Evolutionary conservation across 495 filamentous ascomycete species (phyloP).

Genomic region (Penicillium tannophilum): DNA sequence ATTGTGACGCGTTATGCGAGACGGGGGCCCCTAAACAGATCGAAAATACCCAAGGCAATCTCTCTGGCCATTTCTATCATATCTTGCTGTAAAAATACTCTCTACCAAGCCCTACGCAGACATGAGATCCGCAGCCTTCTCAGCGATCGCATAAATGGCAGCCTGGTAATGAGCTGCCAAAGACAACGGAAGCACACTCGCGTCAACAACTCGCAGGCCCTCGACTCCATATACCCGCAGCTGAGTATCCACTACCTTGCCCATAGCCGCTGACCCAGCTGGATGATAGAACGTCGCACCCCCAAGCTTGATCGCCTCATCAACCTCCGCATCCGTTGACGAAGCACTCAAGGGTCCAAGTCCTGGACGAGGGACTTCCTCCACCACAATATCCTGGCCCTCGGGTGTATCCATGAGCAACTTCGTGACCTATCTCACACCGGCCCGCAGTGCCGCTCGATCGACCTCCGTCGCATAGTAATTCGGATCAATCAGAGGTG

Average conservation of each 20-base stretch:
- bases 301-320: constrained; percentile 21
- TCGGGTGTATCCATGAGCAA: constrained; percentile 22
- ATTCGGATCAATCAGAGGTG: constrained; percentile 46
- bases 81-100: too few relatives aligned
- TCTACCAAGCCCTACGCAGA: background rate
- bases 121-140: constrained; percentile 31
- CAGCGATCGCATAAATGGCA: constrained; percentile 39
- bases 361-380: constrained; percentile 23
- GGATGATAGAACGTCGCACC: constrained; percentile 30
- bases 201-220: constrained; percentile 40
- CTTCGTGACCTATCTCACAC: constrained; percentile 18
- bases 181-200: constrained; percentile 39
- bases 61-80: too few relatives aligned
- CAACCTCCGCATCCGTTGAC: constrained; percentile 35
- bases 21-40: too few relatives aligned
- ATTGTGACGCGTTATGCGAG: too few relatives aligned
- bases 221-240: constrained; percentile 40
- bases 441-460: constrained; percentile 25
- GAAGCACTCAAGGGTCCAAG: constrained; percentile 19
- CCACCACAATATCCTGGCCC: constrained; percentile 21
- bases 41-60: too few relatives aligned
- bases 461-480: constrained; percentile 44
- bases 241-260: constrained; percentile 41
- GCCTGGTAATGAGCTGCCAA: constrained; percentile 38
- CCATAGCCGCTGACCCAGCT: constrained; percentile 42